A percentile compares a stretch with the other conserved stretches of the same genome.
These are phyloP conservation scores for Citrus mangshanensis DNA, from an alignment of 345 rosid genomes.

Conservation along the genomic window DNA sequence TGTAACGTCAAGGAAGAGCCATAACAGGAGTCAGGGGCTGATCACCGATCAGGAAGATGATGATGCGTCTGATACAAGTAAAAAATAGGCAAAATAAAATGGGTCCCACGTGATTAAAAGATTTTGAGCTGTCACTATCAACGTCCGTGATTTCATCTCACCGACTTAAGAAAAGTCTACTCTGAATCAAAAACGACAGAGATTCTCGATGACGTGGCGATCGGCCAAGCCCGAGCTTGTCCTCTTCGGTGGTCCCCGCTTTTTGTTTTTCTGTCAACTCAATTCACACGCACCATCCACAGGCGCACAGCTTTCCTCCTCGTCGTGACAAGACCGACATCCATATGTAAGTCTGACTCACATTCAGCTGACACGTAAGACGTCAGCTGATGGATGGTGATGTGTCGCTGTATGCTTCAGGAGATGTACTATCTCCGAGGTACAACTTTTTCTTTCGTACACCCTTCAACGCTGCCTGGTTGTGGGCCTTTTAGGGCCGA, in stretches of 20 bases:
- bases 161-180: background rate
- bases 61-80: background rate
- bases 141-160: background rate
- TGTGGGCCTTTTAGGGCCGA: background rate
- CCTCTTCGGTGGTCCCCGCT: slow-evolving; percentile 2
- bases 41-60: background rate
- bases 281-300: background rate
- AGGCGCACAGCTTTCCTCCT: background rate
- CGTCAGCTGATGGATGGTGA: background rate
- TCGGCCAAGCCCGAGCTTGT: background rate
- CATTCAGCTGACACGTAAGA: background rate
- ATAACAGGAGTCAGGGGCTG: background rate
- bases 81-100: too few species aligned
- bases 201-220: slow-evolving; percentile 9
- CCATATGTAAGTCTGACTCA: background rate
- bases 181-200: slow-evolving; percentile 2
- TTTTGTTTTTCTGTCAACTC: background rate
- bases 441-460: background rate
- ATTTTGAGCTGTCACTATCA: background rate
- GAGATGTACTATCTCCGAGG: background rate
- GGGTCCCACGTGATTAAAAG: background rate
- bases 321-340: background rate
- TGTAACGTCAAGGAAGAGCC: background rate
- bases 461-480: background rate
- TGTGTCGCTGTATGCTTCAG: background rate